phyloP scores from a whole-genome alignment of 495 filamentous ascomycete species.

The Immersiella caudata region DNA sequence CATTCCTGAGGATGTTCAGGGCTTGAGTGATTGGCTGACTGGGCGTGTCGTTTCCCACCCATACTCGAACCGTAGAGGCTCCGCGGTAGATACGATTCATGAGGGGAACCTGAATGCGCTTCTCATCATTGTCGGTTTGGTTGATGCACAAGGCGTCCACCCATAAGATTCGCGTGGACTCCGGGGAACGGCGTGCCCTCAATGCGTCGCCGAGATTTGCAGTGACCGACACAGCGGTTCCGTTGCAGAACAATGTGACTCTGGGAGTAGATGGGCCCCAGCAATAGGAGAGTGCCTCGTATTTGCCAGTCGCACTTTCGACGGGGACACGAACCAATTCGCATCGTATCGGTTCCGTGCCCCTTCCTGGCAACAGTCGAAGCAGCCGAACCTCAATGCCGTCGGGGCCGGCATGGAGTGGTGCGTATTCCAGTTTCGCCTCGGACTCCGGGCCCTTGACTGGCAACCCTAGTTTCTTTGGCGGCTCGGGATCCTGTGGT shows the following conservation, averaged over 20 bases:
- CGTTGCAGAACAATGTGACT: not conserved
- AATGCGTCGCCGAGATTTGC: not conserved
- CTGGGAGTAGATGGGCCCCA: not conserved
- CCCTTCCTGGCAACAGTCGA: not conserved
- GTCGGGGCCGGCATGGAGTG: too few species aligned
- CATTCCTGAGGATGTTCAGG: not conserved
- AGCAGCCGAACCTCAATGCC: not conserved
- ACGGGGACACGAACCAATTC: not conserved
- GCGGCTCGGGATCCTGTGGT: not conserved
- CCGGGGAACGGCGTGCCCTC: not conserved
- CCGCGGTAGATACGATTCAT: slow-evolving; percentile 4
- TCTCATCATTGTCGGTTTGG: not conserved
- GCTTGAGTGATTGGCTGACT: not conserved
- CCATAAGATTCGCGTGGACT: not conserved
- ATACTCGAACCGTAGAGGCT: not conserved
- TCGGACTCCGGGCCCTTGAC: not conserved
- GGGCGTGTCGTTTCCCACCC: slow-evolving; percentile 6
- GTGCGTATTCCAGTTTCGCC: not conserved
- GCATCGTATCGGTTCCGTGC: not conserved
- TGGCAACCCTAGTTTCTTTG: not conserved
- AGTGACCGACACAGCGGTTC: not conserved
- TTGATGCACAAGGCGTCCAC: too few species aligned
- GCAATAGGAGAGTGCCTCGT: slow-evolving; percentile 8
- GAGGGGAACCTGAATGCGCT: not conserved
- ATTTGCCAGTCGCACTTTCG: not conserved